Conservation (phyloP, 2,329 filamentous ascomycete species). For the Xylariales sp. region DNA sequence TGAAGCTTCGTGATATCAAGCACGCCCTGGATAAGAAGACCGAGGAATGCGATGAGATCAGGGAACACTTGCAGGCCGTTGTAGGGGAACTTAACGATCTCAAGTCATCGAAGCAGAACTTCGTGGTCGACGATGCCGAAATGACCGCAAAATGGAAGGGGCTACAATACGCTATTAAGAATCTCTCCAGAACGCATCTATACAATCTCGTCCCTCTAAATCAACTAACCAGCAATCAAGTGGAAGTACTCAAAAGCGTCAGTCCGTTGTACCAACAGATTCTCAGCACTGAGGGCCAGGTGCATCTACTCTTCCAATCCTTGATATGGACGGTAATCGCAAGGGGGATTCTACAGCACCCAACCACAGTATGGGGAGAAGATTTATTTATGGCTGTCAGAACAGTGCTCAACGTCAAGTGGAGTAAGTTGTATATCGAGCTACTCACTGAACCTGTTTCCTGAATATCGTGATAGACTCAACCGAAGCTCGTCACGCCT, state of each 20-base stretch:
- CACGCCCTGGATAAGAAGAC: conserved; percentile 5
- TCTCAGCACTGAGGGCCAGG: background rate
- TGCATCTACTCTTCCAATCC: conserved; percentile 20
- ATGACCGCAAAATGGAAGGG: conserved; percentile 20
- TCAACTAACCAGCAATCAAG: background rate
- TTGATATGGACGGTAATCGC: conserved; percentile 9
- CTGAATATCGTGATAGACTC: conserved; percentile 6
- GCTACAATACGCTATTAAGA: conserved; percentile 25
- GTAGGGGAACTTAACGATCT: conserved; percentile 23
- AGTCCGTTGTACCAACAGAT: conserved; percentile 2
- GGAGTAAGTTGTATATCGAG: background rate
- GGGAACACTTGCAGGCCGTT: conserved; percentile 14
- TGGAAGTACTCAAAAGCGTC: background rate
- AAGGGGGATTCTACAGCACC: accelerated
- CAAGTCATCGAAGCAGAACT: conserved; percentile 17
- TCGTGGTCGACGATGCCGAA: conserved; percentile 28
- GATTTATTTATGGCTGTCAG: background rate
- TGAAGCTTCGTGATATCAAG: background rate
- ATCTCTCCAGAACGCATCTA: conserved; percentile 18
- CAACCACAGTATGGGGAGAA: conserved; percentile 9
- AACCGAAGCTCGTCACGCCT: background rate
- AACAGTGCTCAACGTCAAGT: background rate
- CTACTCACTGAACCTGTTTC: background rate
- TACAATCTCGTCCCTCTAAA: background rate
- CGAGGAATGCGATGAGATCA: conserved; percentile 16